Conservation (phyloP, 1,284 basidiomycete genomes). For the Sanghuangporus baumii region DNA sequence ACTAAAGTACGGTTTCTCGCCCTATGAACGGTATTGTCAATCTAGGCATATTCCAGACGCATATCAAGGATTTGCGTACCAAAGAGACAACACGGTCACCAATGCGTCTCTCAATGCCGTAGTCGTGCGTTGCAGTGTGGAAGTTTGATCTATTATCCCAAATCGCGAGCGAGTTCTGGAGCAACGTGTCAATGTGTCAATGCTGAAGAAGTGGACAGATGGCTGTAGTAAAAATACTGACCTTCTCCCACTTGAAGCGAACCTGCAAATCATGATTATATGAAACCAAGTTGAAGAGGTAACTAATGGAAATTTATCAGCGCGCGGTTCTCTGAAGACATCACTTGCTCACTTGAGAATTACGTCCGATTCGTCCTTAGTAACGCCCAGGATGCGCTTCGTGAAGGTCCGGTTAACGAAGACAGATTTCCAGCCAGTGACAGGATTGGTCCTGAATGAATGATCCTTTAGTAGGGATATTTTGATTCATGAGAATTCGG, state of each 20-base stretch:
- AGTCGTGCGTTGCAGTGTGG: slow-evolving; percentile 55
- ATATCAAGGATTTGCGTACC: slow-evolving; percentile 22
- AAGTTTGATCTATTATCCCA: slow-evolving; percentile 51
- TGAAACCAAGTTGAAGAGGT: slow-evolving; percentile 41
- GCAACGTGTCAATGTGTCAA: background rate
- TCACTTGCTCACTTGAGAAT: slow-evolving; percentile 33
- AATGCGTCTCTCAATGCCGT: slow-evolving; percentile 36
- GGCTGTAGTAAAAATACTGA: background rate
- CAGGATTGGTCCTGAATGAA: slow-evolving; percentile 49
- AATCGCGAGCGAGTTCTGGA: slow-evolving; percentile 45
- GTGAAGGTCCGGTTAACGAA: slow-evolving; percentile 67
- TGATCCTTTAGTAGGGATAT: slow-evolving; percentile 21
- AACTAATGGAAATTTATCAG: slow-evolving; percentile 2
- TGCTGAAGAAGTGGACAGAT: background rate
- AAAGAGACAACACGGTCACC: slow-evolving; percentile 59
- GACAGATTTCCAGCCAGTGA: slow-evolving; percentile 62
- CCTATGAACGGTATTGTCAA: background rate
- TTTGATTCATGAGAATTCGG: background rate
- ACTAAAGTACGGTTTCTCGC: slow-evolving; percentile 60
- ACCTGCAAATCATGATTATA: slow-evolving; percentile 66
- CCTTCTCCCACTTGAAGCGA: slow-evolving; percentile 36
- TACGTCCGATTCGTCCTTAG: slow-evolving; percentile 50
- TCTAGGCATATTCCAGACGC: background rate
- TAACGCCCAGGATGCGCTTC: slow-evolving; percentile 54
- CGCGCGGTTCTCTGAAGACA: background rate